These are phyloP conservation scores for Pinus albicaulis DNA, from an alignment of 75 land plant species.

Conservation along the genomic window DNA sequence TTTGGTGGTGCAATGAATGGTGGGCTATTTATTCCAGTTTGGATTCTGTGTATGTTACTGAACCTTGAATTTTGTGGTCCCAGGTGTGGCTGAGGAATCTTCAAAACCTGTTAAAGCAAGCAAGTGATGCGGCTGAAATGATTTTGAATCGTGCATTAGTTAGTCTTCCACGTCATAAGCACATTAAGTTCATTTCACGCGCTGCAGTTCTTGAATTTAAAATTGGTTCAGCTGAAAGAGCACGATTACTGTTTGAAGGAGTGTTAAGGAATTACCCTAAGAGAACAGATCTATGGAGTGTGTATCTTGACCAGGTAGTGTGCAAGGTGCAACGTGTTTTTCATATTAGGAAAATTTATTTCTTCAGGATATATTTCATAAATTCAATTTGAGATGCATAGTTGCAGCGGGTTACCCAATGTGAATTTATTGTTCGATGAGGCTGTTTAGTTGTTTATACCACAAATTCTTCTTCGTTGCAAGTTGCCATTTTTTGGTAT, in stretches of 20 bases:
- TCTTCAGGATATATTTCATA: not conserved
- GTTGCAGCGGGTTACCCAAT: not conserved
- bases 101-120: slow-evolving; percentile 47
- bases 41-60: not conserved
- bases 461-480: not conserved
- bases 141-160: slow-evolving; percentile 64
- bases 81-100: slow-evolving; percentile 85
- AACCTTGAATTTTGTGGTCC: not conserved
- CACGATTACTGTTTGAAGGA: slow-evolving; percentile 83
- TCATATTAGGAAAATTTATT: not conserved
- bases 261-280: slow-evolving; percentile 88
- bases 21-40: not conserved
- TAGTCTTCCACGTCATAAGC: slow-evolving; percentile 81
- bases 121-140: slow-evolving; percentile 55
- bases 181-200: slow-evolving; percentile 82
- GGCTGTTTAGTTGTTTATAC: not conserved
- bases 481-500: no score
- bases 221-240: slow-evolving; percentile 80
- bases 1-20: not conserved
- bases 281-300: slow-evolving; percentile 92
- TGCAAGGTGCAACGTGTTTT: not conserved
- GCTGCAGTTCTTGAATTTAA: slow-evolving; percentile 87
- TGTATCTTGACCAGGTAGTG: slow-evolving; percentile 90
- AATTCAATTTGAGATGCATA: slow-evolving; percentile 1
- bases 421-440: not conserved